Percentiles rank a stretch among this genome's conserved stretches.
Evolutionary conservation across 2,329 filamentous ascomycete species (phyloP).

Genomic region (Aspergillus japonicus): DNA sequence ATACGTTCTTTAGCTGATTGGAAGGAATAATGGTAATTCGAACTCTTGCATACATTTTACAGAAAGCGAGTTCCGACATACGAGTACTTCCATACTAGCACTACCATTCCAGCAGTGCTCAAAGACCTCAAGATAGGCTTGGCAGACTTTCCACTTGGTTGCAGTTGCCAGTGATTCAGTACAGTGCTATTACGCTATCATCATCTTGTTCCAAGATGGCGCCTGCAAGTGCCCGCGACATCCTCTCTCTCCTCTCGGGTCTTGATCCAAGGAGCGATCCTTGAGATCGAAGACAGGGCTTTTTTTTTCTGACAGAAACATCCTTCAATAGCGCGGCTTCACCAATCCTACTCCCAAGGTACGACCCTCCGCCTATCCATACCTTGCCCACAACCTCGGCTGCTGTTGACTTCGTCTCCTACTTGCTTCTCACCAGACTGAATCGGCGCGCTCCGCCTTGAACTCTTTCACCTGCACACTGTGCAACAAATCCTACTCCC

Average conservation of each 20-base stretch:
- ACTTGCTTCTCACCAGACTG: conserved; percentile 43
- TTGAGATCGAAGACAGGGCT: not conserved
- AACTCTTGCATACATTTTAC: too few relatives aligned
- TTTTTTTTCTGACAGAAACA: not conserved
- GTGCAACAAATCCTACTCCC: conserved; percentile 90
- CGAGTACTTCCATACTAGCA: not conserved
- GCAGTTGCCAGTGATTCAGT: not conserved
- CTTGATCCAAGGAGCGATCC: not conserved
- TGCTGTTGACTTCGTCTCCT: not conserved
- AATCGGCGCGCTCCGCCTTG: conserved; percentile 70
- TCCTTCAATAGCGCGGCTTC: conserved; percentile 41
- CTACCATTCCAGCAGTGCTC: not conserved
- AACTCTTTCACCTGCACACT: conserved; percentile 81
- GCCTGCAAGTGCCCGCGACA: conserved; percentile 30
- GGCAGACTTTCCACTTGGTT: not conserved
- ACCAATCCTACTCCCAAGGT: conserved; percentile 51
- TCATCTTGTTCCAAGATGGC: conserved; percentile 24
- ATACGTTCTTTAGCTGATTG: too few relatives aligned
- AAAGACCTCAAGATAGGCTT: not conserved
- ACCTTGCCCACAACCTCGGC: not conserved
- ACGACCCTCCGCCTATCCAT: not conserved
- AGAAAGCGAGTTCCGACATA: not conserved
- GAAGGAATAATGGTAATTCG: too few relatives aligned
- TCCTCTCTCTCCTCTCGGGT: not conserved
- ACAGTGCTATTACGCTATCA: not conserved